Percentiles rank a stretch among this genome's conserved stretches.
Evolutionary conservation across 768 basidiomycete genomes (phyloP).

Genomic region (Chlorophyllum brunneum): DNA sequence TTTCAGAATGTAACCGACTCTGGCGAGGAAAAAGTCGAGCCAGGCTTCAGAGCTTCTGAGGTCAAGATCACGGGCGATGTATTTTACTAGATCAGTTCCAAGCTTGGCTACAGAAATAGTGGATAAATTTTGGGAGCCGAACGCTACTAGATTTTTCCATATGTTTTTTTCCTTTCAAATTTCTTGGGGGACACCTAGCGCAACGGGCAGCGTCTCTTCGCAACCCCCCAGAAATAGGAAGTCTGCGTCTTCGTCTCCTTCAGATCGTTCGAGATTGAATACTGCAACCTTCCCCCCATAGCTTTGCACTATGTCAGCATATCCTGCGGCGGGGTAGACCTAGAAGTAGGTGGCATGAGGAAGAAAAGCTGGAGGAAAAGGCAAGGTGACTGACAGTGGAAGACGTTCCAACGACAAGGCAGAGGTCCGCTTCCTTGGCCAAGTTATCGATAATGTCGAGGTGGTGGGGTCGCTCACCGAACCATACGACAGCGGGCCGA

Average conservation of each 20-base stretch:
- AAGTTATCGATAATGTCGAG: conserved; percentile 37
- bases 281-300: conserved; percentile 37
- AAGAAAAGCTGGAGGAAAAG: neutral
- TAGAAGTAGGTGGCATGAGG: conserved; percentile 14
- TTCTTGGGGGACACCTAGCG: conserved; percentile 27
- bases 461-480: conserved; percentile 41
- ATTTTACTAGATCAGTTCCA: no score
- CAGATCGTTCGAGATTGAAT: conserved; percentile 32
- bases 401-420: conserved; percentile 53
- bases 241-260: conserved; percentile 38
- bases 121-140: no score
- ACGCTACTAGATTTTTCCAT: no score
- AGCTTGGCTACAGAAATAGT: no score
- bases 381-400: conserved; percentile 35
- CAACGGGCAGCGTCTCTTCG: conserved; percentile 39
- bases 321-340: conserved; percentile 43
- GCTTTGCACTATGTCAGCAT: conserved; percentile 28
- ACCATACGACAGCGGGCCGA: conserved; percentile 58
- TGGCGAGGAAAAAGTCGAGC: no score
- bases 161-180: no score
- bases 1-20: no score
- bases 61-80: no score
- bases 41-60: no score
- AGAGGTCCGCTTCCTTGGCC: conserved; percentile 44
- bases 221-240: conserved; percentile 50